Base-by-base conservation (phyloP, 768 basidiomycete genomes). In the Leccinum barrowsii region DNA sequence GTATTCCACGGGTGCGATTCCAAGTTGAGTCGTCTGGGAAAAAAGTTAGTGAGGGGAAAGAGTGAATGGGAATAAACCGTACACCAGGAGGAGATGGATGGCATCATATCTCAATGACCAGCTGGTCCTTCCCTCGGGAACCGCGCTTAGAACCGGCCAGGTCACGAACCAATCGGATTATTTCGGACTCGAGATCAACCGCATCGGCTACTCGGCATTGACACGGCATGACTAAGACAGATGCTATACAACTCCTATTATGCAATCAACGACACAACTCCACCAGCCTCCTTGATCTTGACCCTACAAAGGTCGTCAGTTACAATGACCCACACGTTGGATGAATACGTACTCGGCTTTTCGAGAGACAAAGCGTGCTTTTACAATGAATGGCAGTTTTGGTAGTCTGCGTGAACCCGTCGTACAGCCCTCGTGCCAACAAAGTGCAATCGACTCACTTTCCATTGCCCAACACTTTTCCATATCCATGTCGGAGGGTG, bases 391-490 rank as follows among this genome's bases (percentile, higher is more conserved):
- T 15, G 97, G 97, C 52, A 91, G 77, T 71, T 87, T 87, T 63
- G 93, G 92, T 63, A 98, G 83, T 65, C 92, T 89, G 61, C 32
- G 15, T 30, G 19, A 21, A 35, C 35, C n/a, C 48, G 60, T 60
- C 28, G 40, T 55, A 57, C 49, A 22, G 13, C 13, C 30, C 22
- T 24, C 40, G 10, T 26, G 12, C 19, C 17, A 4, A 48, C 17
- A 30, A 28, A 37, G 7, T 15, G 26, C 35, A 12, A 5, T 46
- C 50, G 26, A 84, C 89, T 73, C 72, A 91, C 87, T 76, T 75
- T 79, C 97, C 97, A 72, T 95, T 98, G 72, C 95, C 97, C 79
- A 99, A 78, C 62, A 97, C 87, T 78, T 97, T 97, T 67, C 87
- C 90, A 75, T 93, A 97, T 44, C 94, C 94, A 71, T 84, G 83